Evolutionary conservation across 2,329 filamentous ascomycete genomes (phyloP).

Genomic region (Grosmannia penicillata): DNA sequence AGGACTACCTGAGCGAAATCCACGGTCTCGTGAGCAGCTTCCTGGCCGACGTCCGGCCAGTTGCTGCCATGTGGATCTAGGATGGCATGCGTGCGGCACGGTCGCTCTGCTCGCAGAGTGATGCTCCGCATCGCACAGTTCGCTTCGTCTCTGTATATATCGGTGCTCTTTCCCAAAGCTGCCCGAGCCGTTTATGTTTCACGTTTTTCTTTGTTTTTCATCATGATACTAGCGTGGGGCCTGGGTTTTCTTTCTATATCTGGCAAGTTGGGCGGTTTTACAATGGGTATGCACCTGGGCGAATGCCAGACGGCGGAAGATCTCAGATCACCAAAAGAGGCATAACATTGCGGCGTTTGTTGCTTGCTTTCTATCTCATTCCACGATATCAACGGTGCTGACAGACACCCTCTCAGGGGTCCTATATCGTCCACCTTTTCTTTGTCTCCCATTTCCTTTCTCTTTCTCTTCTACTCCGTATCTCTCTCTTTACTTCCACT

Average conservation of each 20-base stretch:
- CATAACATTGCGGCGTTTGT: not conserved
- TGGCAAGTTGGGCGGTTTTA: too few species aligned
- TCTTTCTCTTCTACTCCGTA: not conserved
- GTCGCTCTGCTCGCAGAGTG: not conserved
- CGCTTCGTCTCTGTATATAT: constrained; percentile 9
- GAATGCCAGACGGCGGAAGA: not conserved
- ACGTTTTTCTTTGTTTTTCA: too few species aligned
- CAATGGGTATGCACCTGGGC: too few species aligned
- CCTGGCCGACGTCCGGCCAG: constrained; percentile 27
- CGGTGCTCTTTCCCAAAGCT: not conserved
- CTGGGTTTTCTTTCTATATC: not conserved
- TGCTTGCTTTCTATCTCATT: not conserved
- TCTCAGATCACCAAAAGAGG: too few species aligned
- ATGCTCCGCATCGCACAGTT: constrained; percentile 1
- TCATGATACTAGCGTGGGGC: not conserved
- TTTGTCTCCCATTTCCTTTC: constrained; percentile 1
- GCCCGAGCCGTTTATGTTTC: not conserved
- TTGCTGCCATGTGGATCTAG: constrained; percentile 34
- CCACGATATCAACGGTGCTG: constrained; percentile 1
- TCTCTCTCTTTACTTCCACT: too few species aligned
- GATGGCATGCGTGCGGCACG: not conserved
- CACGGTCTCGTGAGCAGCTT: constrained; percentile 50
- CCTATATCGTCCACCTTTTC: not conserved
- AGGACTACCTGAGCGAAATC: constrained; percentile 76
- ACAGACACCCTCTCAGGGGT: not conserved